These are phyloP conservation scores for Kluyveromyces marxianus DNA, from an alignment of 1,139 yeast species.

Conservation along the genomic window DNA sequence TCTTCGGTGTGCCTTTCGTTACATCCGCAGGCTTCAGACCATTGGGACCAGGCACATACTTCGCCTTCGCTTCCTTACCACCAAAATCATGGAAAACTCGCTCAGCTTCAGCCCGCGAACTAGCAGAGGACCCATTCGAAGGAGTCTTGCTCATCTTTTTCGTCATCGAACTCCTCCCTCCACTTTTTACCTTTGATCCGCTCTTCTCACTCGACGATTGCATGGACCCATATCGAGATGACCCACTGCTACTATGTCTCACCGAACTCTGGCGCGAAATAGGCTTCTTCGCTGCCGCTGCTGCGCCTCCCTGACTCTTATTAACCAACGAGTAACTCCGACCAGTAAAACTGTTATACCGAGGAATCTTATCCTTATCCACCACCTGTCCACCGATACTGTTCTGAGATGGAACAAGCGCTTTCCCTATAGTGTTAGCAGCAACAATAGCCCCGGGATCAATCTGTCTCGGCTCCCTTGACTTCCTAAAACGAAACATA, in stretches of 20 bases:
- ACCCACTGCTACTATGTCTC: constrained; percentile 5
- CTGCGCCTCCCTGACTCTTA: no score
- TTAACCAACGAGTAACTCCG: constrained; percentile 7
- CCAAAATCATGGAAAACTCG: constrained; percentile 25
- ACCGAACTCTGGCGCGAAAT: constrained; percentile 12
- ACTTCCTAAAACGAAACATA: constrained; percentile 12
- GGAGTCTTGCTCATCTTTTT: no score
- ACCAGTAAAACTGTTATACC: constrained; percentile 12
- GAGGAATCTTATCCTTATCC: constrained; percentile 21
- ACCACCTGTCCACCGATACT: constrained; percentile 25
- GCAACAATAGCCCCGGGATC: constrained; percentile 40
- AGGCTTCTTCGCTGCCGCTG: not conserved
- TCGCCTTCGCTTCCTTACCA: constrained; percentile 15
- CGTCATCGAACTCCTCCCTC: no score
- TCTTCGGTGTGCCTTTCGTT: constrained; percentile 20
- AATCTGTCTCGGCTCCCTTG: constrained; percentile 10
- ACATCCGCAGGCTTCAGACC: constrained; percentile 2
- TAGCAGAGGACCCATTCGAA: no score
- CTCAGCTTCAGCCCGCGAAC: constrained; percentile 9
- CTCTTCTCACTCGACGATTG: not conserved
- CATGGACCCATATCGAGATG: constrained; percentile 1
- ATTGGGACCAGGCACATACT: constrained; percentile 6
- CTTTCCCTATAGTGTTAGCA: constrained; percentile 36
- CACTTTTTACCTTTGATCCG: no score
- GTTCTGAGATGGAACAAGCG: constrained; percentile 12